Evolutionary conservation across 2,329 filamentous ascomycete species (phyloP).

Genomic region (Monilinia polystroma): DNA sequence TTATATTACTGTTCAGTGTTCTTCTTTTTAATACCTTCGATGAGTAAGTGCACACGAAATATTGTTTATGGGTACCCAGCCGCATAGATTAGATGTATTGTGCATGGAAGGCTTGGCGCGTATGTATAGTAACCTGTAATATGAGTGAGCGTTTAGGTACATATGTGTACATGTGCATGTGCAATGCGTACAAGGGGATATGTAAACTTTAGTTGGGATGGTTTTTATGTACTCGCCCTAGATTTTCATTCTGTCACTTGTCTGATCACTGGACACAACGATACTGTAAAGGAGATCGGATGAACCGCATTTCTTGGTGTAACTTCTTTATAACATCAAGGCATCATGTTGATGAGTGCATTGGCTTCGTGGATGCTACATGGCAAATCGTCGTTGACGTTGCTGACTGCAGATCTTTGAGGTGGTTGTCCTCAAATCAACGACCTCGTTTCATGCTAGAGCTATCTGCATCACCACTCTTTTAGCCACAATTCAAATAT

Average conservation of each 20-base stretch:
- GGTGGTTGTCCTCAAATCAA: background rate
- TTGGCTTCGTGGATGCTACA: background rate
- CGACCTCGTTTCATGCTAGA: background rate
- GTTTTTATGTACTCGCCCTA: background rate
- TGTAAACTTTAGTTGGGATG: background rate
- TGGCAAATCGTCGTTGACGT: background rate
- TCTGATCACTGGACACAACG: background rate
- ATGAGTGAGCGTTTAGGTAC: background rate
- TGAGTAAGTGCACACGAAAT: no score
- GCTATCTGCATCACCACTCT: background rate
- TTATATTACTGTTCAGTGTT: background rate
- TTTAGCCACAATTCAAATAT: background rate
- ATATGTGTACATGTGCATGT: background rate
- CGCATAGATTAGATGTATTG: background rate
- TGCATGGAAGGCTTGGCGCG: background rate
- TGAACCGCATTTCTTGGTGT: constrained; percentile 6
- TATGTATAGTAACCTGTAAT: background rate
- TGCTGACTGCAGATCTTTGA: constrained; percentile 5
- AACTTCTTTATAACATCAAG: background rate
- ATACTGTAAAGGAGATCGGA: constrained; percentile 7
- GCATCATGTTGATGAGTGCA: background rate
- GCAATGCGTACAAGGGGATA: background rate
- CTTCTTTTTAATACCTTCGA: background rate
- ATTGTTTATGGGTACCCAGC: background rate
- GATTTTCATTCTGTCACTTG: background rate